Evolutionary conservation across 129 eudicot genomes (phyloP).

Genomic region (Ambrosia artemisiifolia): DNA sequence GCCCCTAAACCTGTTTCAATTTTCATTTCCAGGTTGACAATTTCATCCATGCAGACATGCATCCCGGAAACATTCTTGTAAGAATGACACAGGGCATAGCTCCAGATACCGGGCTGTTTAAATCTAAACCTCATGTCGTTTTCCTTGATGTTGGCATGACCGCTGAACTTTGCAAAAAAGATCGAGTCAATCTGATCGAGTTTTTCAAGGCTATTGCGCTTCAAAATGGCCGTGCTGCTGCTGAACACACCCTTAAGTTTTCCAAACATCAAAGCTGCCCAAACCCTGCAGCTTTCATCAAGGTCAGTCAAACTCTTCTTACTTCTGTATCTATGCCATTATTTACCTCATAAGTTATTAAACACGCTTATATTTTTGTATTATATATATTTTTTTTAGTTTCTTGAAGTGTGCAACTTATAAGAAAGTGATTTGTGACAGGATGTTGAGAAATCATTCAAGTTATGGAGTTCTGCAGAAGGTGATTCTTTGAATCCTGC

Average conservation of each 20-base stretch:
- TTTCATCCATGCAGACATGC: conserved; percentile 97
- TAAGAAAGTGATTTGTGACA: conserved; percentile 29
- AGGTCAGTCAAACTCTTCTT: conserved; percentile 38
- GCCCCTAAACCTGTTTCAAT: conserved; percentile 5
- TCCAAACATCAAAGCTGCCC: conserved; percentile 85
- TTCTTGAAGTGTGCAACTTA: background rate
- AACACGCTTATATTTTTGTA: background rate
- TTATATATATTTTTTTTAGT: background rate
- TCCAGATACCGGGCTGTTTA: conserved; percentile 51
- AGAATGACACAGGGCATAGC: conserved; percentile 42
- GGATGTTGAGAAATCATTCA: conserved; percentile 76
- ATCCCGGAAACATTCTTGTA: conserved; percentile 98
- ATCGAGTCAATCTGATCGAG: conserved; percentile 68
- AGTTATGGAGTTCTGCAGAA: conserved; percentile 55
- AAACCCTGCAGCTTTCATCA: conserved; percentile 65
- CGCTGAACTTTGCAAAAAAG: conserved; percentile 85
- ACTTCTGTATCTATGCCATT: background rate
- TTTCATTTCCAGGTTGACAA: conserved; percentile 75
- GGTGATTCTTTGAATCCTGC: conserved; percentile 68
- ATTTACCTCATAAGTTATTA: background rate
- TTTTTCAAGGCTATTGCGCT: conserved; percentile 90
- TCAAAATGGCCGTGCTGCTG: conserved; percentile 85
- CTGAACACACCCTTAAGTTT: conserved; percentile 65
- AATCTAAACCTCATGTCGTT: conserved; percentile 80
- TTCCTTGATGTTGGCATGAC: conserved; percentile 98